Evolutionary conservation across 2,329 filamentous ascomycete genomes (phyloP).

Genomic region (Clonostachys rhizophaga): DNA sequence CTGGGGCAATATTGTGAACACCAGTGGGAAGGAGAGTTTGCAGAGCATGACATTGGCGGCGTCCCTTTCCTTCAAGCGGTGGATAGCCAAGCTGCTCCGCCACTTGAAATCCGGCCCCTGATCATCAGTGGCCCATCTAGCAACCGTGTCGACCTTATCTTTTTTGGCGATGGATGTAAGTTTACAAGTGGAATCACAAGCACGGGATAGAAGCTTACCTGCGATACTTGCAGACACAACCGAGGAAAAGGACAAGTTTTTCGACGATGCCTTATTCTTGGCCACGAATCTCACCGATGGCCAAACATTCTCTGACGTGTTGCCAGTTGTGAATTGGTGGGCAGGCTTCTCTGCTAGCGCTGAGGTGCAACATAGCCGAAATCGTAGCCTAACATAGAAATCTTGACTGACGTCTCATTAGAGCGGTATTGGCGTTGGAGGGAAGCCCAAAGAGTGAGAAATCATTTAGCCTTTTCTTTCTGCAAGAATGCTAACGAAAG

Average conservation of each 20-base stretch:
- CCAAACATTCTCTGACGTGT: conserved; percentile 18
- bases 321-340: conserved; percentile 21
- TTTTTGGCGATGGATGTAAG: conserved; percentile 21
- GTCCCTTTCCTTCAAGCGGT: conserved; percentile 10
- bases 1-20: conserved; percentile 18
- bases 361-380: conserved; percentile 9
- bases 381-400: not conserved
- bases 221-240: conserved; percentile 12
- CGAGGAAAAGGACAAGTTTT: conserved; percentile 21
- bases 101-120: conserved; percentile 19
- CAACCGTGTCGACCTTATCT: conserved; percentile 21
- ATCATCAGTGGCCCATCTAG: conserved; percentile 19
- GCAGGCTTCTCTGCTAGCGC: conserved; percentile 18
- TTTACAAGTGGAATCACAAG: not conserved
- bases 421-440: conserved; percentile 19
- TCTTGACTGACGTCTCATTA: conserved; percentile 3
- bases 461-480: not conserved
- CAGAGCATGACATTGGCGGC: conserved; percentile 10
- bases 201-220: not conserved
- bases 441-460: conserved; percentile 15
- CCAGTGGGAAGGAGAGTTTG: conserved; percentile 19
- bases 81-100: conserved; percentile 12
- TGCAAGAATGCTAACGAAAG: not conserved
- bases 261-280: conserved; percentile 16
- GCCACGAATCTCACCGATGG: conserved; percentile 17